Conservation (phyloP, 2,329 filamentous ascomycete genomes). For the Amauroascus niger region DNA sequence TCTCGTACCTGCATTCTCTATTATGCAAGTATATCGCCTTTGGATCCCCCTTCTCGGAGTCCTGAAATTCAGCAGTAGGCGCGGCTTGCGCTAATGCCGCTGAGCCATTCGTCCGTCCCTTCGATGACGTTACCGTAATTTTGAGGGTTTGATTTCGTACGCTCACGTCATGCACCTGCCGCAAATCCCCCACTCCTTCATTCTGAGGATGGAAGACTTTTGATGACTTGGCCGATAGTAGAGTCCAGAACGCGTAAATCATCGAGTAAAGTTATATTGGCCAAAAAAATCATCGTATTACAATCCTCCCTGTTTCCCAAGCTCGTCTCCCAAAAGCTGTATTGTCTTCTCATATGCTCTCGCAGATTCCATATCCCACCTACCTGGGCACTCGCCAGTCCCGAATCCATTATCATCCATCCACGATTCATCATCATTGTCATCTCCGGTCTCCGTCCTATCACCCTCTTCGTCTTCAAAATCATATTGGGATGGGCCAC, state of each 20-base stretch:
- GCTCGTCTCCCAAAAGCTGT: constrained; percentile 58
- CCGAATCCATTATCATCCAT: constrained; percentile 21
- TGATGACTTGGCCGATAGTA: too few species aligned
- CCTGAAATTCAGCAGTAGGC: background rate
- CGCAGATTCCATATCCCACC: constrained; percentile 58
- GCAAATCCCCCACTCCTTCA: too few species aligned
- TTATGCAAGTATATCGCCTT: too few species aligned
- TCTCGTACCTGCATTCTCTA: background rate
- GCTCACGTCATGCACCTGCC: background rate
- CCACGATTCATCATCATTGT: constrained; percentile 35
- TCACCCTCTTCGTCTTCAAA: constrained; percentile 28
- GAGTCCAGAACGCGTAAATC: background rate
- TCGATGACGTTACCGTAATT: background rate
- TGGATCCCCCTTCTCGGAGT: too few species aligned
- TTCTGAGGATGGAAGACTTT: too few species aligned
- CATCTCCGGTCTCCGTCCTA: constrained; percentile 23
- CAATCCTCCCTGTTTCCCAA: constrained; percentile 38
- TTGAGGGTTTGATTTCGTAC: background rate
- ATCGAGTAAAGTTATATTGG: background rate
- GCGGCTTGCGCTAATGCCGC: background rate
- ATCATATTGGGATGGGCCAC: constrained; percentile 26
- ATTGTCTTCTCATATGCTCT: constrained; percentile 73
- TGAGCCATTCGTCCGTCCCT: background rate
- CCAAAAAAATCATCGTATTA: background rate
- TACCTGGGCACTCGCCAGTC: constrained; percentile 26